Base-by-base conservation (phyloP, 257 asterid genomes). In the Przewalskia tangutica region DNA sequence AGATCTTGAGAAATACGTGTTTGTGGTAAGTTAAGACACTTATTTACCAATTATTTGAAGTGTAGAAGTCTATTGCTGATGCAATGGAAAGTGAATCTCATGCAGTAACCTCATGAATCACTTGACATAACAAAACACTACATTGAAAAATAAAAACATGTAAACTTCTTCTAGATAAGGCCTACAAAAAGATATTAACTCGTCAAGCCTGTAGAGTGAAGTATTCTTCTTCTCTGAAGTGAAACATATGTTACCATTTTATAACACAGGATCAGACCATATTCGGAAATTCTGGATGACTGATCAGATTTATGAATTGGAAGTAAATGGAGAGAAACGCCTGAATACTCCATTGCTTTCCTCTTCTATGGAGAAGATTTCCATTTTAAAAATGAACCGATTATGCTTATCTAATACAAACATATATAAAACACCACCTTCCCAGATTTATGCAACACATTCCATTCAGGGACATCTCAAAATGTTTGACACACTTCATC, bases 171-270 rank as follows among this genome's bases (percentile, higher is more conserved):
- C 20, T 20, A 20, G n/a, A 54, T 71, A 71, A 71, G 42, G 17
- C 59, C 42, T 20, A 46, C 59, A 20, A 42, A 71, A 20, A 71
- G 59, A 46, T 6, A 46, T 11, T 71, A 71, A 46, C 79, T 46
- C 36, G 59, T 7, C 42, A 71, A 71, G 79, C 59, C 59, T 44
- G 79, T 71, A 36, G 4, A 48, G 59, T 12, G 42, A 20, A 46
- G 20, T 46, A 48, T 71, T 23, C 79, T 71, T 71, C 13, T 46
- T 46, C 79, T 46, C 79, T 71, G 20, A 20, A 20, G 59, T 71
- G 79, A 71, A 70, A 71, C 56, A 70, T 70, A 48, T 11, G 42
- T 13, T 71, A 71, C 79, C 79, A 48, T 71, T 59, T 71, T 71
- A 12, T 55, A 46, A 6, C 59, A 20, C 79, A 5, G 79, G 78